Conservation (phyloP, 495 filamentous ascomycete species). For the Lasiosphaeria miniovina region DNA sequence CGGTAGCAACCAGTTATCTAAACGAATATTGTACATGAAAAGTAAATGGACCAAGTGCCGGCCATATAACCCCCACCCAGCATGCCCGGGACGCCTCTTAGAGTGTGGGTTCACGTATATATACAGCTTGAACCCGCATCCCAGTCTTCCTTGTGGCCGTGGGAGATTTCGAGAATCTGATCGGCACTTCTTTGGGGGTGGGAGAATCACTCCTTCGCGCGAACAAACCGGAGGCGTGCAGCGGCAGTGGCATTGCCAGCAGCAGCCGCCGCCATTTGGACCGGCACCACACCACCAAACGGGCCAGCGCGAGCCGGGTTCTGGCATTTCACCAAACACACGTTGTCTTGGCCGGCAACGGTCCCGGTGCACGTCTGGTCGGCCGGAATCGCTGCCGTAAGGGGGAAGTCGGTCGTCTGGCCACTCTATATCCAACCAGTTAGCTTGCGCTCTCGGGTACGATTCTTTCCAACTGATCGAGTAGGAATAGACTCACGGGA, state of each 20-base stretch:
- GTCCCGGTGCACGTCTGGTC: conserved; percentile 50
- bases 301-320: conserved; percentile 49
- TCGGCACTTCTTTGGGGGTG: too few species aligned
- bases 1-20: too few species aligned
- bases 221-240: neutral
- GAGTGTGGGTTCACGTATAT: too few species aligned
- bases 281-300: conserved; percentile 53
- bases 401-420: conserved; percentile 39
- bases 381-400: conserved; percentile 45
- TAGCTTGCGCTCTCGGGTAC: neutral
- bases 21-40: too few species aligned
- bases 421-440: conserved; percentile 21
- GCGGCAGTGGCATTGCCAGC: conserved; percentile 1
- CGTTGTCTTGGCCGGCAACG: conserved; percentile 48
- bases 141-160: too few species aligned
- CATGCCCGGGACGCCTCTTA: too few species aligned
- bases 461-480: neutral
- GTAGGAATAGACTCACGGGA: conserved; percentile 15
- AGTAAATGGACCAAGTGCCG: too few species aligned
- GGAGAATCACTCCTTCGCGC: too few species aligned
- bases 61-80: too few species aligned
- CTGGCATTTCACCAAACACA: conserved; percentile 53
- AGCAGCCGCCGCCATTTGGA: conserved; percentile 38
- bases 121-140: too few species aligned
- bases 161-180: too few species aligned